Base-by-base conservation (phyloP, 2,329 filamentous ascomycete species). In the Xylaria sp. region DNA sequence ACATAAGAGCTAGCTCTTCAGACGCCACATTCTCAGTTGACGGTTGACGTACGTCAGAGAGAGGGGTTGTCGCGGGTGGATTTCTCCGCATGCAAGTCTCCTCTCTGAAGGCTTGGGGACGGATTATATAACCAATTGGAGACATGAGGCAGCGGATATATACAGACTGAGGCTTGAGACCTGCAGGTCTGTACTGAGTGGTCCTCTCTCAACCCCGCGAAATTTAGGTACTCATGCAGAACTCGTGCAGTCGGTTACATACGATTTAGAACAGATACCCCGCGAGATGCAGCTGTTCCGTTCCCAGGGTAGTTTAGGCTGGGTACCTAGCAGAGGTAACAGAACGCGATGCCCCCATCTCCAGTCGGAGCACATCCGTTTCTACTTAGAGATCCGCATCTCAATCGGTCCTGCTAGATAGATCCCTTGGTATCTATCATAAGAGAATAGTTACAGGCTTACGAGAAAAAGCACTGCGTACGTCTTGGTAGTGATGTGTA, bases 151-250 rank as follows among this genome's bases (percentile, higher is more conserved):
- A 20, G n/a, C 56, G 57, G 56, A 59, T 5, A 25, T 18, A 13
- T n/a, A 44, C 41, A 18, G 18, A 46, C 41, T 28, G 28, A 34
- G 28, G 28, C 60, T 59, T 60, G 9, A 39, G 39, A 51, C 44
- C 9, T 44, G 65, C 44, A 67, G 50, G 52, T 55, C 15, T 25
- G 32, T 28, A 51, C 44, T 18, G 18, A 15, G 18, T 28, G 41
- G 6, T 46, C 59, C 52, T 48, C 61, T 51, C 37, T n/a, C 28
- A 28, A 46, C 66, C 62, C 58, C 63, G 46, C 52, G 55, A 39
- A 39, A 46, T 59, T 66, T 56, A 63, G 57, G 56, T 61, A 58
- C 46, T 56, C 46, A 63, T 66, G 63, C 67, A 66, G 63, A n/a
- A 52, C 37, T 55, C 44, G 13, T 50, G 32, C 63, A 39, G 63